Evolutionary conservation across 495 filamentous ascomycete species (phyloP).

Genomic region (Bombardia bombarda): DNA sequence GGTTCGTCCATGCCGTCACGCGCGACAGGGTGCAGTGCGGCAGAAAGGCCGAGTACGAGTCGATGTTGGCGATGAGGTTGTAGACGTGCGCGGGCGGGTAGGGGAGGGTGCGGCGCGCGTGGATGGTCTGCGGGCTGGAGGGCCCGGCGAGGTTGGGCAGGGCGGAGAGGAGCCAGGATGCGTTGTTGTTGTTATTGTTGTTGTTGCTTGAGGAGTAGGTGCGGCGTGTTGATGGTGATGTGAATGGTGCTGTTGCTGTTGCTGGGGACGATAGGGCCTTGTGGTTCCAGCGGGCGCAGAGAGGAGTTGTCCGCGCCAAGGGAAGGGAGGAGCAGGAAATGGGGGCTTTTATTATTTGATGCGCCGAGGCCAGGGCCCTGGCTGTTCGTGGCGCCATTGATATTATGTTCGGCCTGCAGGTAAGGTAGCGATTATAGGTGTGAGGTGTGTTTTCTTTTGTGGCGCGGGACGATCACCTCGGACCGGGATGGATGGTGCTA

Average conservation of each 20-base stretch:
- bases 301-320: too few relatives aligned
- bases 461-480: too few relatives aligned
- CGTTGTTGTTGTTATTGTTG: not conserved
- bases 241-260: not conserved
- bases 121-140: conserved; percentile 40
- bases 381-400: too few relatives aligned
- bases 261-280: too few relatives aligned
- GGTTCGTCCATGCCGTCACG: conserved; percentile 52
- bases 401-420: too few relatives aligned
- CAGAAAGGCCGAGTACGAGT: conserved; percentile 72
- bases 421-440: too few relatives aligned
- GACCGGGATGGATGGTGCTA: too few relatives aligned
- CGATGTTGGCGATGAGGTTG: conserved; percentile 74
- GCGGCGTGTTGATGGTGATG: not conserved
- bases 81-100: conserved; percentile 66
- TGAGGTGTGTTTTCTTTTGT: too few relatives aligned
- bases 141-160: conserved; percentile 7
- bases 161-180: conserved; percentile 5
- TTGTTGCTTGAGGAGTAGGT: not conserved
- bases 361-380: too few relatives aligned
- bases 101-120: conserved; percentile 69
- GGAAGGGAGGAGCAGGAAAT: too few relatives aligned
- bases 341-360: too few relatives aligned
- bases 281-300: too few relatives aligned
- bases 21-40: conserved; percentile 70